phyloP scores from a whole-genome alignment of 345 rosid genomes.

The Abelmoschus esculentus region DNA sequence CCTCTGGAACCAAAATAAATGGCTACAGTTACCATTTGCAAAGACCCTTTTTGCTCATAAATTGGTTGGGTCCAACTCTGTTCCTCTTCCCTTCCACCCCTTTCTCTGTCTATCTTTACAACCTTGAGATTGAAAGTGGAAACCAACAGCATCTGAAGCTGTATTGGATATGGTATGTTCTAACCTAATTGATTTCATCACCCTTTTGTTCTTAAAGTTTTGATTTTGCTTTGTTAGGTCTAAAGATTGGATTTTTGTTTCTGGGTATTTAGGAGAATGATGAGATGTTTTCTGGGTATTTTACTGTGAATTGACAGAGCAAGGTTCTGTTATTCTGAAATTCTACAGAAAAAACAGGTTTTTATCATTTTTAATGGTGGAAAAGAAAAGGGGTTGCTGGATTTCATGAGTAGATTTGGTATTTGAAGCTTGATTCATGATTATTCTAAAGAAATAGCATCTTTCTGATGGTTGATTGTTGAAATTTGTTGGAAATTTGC shows the following conservation, averaged over 20 bases:
- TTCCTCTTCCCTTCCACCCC: not conserved
- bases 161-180: conserved; percentile 25
- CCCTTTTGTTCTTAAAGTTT: not conserved
- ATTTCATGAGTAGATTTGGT: not conserved
- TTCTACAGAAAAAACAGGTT: not conserved
- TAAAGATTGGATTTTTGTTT: not conserved
- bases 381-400: not conserved
- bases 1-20: too few species aligned
- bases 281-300: conserved; percentile 4
- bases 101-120: not conserved
- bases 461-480: not conserved
- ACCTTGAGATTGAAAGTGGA: not conserved
- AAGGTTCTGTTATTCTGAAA: not conserved
- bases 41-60: not conserved
- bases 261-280: conserved; percentile 9
- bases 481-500: not conserved
- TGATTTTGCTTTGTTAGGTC: not conserved
- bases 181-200: not conserved
- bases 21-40: not conserved
- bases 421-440: conserved; percentile 4
- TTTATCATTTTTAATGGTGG: not conserved
- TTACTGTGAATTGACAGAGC: too few species aligned
- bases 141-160: conserved; percentile 14
- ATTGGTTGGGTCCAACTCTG: conserved; percentile 1
- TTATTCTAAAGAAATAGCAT: not conserved